A percentile compares a stretch with the other conserved stretches of the same genome.
Evolutionary conservation across 1,284 basidiomycete genomes (phyloP).

Genomic region (Exobasidium cylindrosporum): DNA sequence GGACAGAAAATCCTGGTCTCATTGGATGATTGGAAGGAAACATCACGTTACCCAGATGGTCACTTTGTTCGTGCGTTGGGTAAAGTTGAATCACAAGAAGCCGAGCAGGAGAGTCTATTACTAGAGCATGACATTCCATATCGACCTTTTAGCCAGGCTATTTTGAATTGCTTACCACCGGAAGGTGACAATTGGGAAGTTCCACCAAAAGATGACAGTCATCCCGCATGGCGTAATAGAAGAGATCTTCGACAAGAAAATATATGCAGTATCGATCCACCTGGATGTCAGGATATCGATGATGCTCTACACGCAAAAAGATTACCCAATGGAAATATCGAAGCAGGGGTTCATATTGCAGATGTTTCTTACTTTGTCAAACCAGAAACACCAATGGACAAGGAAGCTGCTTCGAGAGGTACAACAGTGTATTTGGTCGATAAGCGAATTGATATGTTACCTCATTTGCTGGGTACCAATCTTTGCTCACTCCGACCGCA

Average conservation of each 20-base stretch:
- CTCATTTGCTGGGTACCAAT: slow-evolving; percentile 88
- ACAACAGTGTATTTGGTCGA: slow-evolving; percentile 99
- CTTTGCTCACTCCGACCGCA: slow-evolving; percentile 88
- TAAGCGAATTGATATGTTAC: slow-evolving; percentile 98
- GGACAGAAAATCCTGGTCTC: slow-evolving; percentile 94
- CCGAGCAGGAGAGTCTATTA: slow-evolving; percentile 89
- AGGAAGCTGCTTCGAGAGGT: slow-evolving; percentile 87
- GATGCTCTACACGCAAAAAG: slow-evolving; percentile 91
- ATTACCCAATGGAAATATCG: slow-evolving; percentile 89
- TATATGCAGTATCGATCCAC: slow-evolving; percentile 96
- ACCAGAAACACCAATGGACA: slow-evolving; percentile 93
- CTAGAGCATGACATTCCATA: slow-evolving; percentile 97
- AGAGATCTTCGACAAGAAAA: slow-evolving; percentile 82
- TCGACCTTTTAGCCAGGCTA: slow-evolving; percentile 89
- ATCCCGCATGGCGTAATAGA: slow-evolving; percentile 74
- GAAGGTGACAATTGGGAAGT: slow-evolving; percentile 94
- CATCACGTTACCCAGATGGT: slow-evolving; percentile 90
- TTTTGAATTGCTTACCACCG: slow-evolving; percentile 81
- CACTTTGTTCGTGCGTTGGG: slow-evolving; percentile 94
- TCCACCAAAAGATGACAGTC: slow-evolving; percentile 66
- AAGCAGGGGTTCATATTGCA: slow-evolving; percentile 97
- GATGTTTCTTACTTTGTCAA: slow-evolving; percentile 97
- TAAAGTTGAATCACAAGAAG: slow-evolving; percentile 86
- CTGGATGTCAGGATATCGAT: slow-evolving; percentile 96
- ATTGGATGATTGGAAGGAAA: slow-evolving; percentile 84